Evolutionary conservation across 2,329 filamentous ascomycete species (phyloP), one percentile per base, ranked within the genome.

Genomic region (Beauveria sp.): DNA sequence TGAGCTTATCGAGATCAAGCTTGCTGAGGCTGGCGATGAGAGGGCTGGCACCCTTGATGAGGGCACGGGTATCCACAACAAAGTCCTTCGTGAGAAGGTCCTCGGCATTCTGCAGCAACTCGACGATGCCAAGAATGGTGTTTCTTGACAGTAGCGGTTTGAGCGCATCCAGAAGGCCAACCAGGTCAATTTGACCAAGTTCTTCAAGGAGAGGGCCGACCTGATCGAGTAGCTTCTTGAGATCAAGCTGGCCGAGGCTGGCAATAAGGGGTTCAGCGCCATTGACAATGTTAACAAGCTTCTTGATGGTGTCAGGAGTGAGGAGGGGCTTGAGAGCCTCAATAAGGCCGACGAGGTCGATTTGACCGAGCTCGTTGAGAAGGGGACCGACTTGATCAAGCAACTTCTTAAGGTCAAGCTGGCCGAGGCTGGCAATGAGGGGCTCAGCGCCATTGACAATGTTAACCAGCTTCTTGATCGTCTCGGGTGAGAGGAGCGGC

Each of bases 261-360:
- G 70, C 69, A n/a, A 72, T 26, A 20, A 61, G 59, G 31, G 59
- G 59, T 5, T 54, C 50, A 22, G 59, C 59, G 40, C 59, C 59
- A 43, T 45, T 22, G 26, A 61, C 46, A 22, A 62, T 63, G 42
- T 68, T 65, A 42, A 71, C 67, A 42, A 54, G 26, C 34, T 54
- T 54, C 51, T 54, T 54, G 38, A 77, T 66, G 0, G 71, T 71
- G 0, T 73, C 66, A 5, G 70, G 63, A 5, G 69, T 72, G 0
- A 77, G 64, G 0, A 78, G 63, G 0, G 75, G 75, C 5, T 68
- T 68, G 1, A 76, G 51, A 2, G 74, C 70, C 12, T 73, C 67
- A 5, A 73, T 67, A 5, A 74, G 61, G 4, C 67, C 67, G 54
- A 70, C 65, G 5, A 71, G 64, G 61, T 71, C 66, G 10, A 74